A percentile compares a stretch with the other conserved stretches of the same genome.
phyloP scores from a whole-genome alignment of 1,284 basidiomycete genomes.

The Cryptococcus sp. region DNA sequence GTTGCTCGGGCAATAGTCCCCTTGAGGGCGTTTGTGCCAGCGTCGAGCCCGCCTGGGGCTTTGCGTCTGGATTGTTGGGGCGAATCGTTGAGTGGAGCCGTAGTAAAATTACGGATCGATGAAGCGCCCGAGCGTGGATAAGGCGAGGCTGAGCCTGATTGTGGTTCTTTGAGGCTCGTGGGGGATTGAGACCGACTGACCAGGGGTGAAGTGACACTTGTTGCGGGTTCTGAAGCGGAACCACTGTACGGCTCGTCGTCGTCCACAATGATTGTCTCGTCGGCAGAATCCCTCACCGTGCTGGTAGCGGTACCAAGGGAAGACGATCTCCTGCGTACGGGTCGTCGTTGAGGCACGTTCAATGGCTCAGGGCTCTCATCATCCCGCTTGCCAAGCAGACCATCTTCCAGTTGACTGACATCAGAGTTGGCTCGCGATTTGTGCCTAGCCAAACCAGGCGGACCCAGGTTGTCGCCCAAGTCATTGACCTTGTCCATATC shows the following conservation, averaged over 20 bases:
- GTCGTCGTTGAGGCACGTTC: background rate
- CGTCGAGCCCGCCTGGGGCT: background rate
- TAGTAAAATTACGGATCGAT: constrained; percentile 1
- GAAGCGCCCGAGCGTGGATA: background rate
- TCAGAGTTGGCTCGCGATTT: constrained; percentile 49
- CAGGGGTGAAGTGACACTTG: background rate
- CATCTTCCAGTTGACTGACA: constrained; percentile 48
- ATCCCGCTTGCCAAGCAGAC: constrained; percentile 15
- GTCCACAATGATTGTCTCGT: background rate
- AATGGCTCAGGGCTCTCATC: constrained; percentile 8
- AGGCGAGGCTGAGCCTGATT: constrained; percentile 15
- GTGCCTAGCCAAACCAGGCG: constrained; percentile 8
- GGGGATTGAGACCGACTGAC: background rate
- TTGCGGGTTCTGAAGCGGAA: constrained; percentile 4
- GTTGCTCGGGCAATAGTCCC: constrained; percentile 79
- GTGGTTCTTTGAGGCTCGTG: background rate
- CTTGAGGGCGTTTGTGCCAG: constrained; percentile 25
- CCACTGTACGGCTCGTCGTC: background rate
- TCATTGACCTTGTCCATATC: background rate
- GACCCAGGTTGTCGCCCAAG: background rate
- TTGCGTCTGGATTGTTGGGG: background rate
- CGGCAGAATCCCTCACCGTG: background rate
- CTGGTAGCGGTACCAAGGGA: constrained; percentile 10
- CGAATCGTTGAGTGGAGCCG: constrained; percentile 5
- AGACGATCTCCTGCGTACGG: constrained; percentile 7